Evolutionary conservation across 2,329 filamentous ascomycete genomes (phyloP).

Genomic region (Scedosporium aurantiacum): DNA sequence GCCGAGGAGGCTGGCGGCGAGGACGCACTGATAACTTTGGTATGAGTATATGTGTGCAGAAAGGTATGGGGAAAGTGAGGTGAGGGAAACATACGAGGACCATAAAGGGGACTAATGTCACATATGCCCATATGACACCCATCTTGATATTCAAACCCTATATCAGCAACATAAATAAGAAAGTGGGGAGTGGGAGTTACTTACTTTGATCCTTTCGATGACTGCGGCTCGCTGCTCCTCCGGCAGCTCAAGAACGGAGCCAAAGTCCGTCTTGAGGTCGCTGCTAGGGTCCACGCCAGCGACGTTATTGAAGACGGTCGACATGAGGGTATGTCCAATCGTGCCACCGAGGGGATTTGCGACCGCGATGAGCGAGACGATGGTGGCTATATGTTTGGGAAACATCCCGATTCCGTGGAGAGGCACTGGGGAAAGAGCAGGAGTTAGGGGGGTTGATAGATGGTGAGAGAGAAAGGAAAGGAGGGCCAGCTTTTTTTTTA

Average conservation of each 20-base stretch:
- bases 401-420: constrained; percentile 55
- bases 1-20: neutral
- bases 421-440: constrained; percentile 22
- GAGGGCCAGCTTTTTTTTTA: neutral
- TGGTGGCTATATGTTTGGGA: constrained; percentile 42
- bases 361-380: constrained; percentile 49
- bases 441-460: no score
- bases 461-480: neutral
- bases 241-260: neutral
- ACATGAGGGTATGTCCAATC: constrained; percentile 55
- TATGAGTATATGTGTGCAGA: neutral
- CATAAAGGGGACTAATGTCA: constrained; percentile 1
- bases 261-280: neutral
- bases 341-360: constrained; percentile 54
- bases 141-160: neutral
- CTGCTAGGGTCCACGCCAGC: constrained; percentile 16
- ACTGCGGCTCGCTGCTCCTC: neutral
- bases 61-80: neutral
- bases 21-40: neutral
- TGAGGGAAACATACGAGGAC: neutral
- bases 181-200: neutral
- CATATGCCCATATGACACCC: constrained; percentile 3
- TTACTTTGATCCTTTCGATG: neutral
- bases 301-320: constrained; percentile 55
- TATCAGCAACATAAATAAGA: neutral